phyloP scores from a whole-genome alignment of 306 rosid species.

The Parietaria judaica region DNA sequence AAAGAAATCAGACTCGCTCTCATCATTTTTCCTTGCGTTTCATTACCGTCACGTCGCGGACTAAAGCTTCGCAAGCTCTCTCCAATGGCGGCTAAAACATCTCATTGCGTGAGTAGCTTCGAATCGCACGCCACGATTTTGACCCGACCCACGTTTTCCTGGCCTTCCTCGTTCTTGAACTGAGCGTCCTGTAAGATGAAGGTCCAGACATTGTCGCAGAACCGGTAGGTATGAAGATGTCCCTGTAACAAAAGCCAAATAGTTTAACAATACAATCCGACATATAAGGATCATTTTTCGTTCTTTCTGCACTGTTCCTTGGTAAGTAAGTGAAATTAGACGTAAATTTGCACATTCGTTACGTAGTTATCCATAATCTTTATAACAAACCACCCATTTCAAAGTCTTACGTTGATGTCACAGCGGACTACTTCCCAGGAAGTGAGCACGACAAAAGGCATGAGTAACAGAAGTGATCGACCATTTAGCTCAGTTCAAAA shows the following conservation, averaged over 20 bases:
- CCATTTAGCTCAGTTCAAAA: too few relatives aligned
- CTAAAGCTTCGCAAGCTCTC: conserved; percentile 13
- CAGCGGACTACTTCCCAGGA: not conserved
- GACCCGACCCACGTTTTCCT: conserved; percentile 58
- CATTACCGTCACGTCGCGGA: not conserved
- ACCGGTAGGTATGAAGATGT: conserved; percentile 93
- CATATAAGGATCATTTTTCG: too few relatives aligned
- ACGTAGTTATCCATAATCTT: too few relatives aligned
- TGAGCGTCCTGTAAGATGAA: conserved; percentile 67
- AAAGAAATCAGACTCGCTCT: conserved; percentile 19
- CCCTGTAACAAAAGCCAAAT: conserved; percentile 44
- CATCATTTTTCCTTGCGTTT: conserved; percentile 20
- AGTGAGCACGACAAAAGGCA: not conserved
- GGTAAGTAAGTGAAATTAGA: not conserved
- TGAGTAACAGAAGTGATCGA: not conserved
- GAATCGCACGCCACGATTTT: conserved; percentile 97
- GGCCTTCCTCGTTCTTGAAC: conserved; percentile 60
- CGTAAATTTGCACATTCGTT: not conserved
- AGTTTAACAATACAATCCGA: not conserved
- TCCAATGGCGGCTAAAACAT: conserved; percentile 8
- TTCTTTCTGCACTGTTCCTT: too few relatives aligned
- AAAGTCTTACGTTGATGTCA: not conserved
- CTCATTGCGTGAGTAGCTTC: conserved; percentile 72
- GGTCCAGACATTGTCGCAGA: conserved; percentile 97
- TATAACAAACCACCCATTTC: not conserved